phyloP scores from a whole-genome alignment of 208 protist species.

The Leishmania turanica region DNA sequence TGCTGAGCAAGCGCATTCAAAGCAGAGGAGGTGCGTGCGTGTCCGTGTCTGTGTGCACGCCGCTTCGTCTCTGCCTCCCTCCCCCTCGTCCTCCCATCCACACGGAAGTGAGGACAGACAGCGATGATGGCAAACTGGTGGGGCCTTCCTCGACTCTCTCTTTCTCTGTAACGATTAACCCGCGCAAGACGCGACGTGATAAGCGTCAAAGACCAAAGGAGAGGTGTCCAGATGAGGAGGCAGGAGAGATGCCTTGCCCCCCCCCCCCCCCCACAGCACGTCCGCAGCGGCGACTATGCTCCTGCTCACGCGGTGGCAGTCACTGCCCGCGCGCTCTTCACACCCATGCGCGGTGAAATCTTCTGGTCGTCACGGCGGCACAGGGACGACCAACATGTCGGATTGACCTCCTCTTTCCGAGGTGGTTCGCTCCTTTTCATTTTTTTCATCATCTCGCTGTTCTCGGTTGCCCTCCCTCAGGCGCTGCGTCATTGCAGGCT shows the following conservation, averaged over 20 bases:
- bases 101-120: neutral
- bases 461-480: neutral
- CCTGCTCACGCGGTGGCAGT: neutral
- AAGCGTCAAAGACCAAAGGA: neutral
- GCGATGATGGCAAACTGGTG: neutral
- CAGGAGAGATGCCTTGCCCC: neutral
- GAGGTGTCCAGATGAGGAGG: neutral
- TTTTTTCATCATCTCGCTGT: neutral
- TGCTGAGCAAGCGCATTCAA: neutral
- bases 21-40: neutral
- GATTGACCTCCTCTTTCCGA: neutral
- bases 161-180: neutral
- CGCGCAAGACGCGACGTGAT: neutral
- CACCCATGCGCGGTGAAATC: neutral
- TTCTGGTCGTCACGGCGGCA: neutral
- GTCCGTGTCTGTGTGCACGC: neutral
- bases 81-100: neutral
- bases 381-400: too few relatives aligned
- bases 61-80: neutral
- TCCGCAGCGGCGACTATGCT: neutral
- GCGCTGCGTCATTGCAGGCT: neutral
- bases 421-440: too few relatives aligned
- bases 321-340: neutral
- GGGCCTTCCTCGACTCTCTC: neutral
- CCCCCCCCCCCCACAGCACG: neutral